phyloP scores from a whole-genome alignment of 73 alveolate genomes.

The Tetrahymena malaccensis region DNA sequence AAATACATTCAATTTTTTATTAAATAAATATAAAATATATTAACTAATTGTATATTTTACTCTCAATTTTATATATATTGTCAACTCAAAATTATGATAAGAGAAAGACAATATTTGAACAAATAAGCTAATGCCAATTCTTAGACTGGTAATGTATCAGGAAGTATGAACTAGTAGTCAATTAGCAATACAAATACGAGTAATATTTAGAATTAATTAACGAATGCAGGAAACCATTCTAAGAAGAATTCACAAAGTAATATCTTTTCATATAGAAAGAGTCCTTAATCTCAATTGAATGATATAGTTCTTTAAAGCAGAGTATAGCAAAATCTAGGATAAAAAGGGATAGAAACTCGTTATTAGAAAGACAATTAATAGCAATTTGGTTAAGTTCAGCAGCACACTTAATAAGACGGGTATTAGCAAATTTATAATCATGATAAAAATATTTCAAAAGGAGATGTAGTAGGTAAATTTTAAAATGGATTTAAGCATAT shows the following conservation, averaged over 20 bases:
- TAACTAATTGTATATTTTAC: background rate
- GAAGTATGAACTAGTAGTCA: background rate
- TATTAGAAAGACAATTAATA: background rate
- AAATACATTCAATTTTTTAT: background rate
- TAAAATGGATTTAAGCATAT: background rate
- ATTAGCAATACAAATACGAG: background rate
- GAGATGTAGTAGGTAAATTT: background rate
- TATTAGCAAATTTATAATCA: background rate
- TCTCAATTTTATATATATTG: background rate
- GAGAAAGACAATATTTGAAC: background rate
- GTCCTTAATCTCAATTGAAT: background rate
- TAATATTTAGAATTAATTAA: background rate
- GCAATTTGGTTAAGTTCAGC: background rate
- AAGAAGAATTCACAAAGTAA: background rate
- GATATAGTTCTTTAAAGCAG: background rate
- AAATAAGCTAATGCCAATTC: background rate
- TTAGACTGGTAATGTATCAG: background rate
- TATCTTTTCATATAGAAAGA: background rate
- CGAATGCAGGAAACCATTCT: background rate
- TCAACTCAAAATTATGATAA: background rate
- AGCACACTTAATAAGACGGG: background rate
- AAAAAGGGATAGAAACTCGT: background rate
- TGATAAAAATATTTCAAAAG: background rate
- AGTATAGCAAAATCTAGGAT: background rate
- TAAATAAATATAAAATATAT: background rate